phyloP scores from a whole-genome alignment of 768 basidiomycete genomes.

The Xerocomus spinulosus region DNA sequence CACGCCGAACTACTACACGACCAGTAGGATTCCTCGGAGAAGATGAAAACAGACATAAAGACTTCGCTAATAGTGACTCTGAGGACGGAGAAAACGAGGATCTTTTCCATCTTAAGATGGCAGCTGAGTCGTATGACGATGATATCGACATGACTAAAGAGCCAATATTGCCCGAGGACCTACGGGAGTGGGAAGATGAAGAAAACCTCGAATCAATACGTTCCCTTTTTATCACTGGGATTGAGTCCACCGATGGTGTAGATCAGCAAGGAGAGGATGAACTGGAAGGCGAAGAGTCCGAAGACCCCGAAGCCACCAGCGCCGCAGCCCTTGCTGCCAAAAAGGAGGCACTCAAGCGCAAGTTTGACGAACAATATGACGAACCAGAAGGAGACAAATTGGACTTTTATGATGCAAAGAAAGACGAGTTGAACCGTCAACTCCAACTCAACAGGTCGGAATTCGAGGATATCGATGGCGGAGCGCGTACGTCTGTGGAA shows the following conservation, averaged over 20 bases:
- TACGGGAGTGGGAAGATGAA: constrained; percentile 81
- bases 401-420: constrained; percentile 89
- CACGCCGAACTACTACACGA: constrained; percentile 38
- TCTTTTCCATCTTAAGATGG: constrained; percentile 62
- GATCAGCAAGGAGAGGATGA: constrained; percentile 40
- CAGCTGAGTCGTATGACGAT: constrained; percentile 38
- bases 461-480: constrained; percentile 73
- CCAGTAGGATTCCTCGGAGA: constrained; percentile 35
- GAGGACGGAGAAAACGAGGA: constrained; percentile 60
- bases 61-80: constrained; percentile 78
- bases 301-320: constrained; percentile 32
- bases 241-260: constrained; percentile 32
- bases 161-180: constrained; percentile 39
- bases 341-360: constrained; percentile 87
- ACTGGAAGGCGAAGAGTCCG: constrained; percentile 31
- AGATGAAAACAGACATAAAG: constrained; percentile 42
- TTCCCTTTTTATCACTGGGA: constrained; percentile 86
- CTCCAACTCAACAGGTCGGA: constrained; percentile 79
- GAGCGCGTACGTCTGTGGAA: constrained; percentile 79
- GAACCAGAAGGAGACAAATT: constrained; percentile 73
- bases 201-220: constrained; percentile 82
- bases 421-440: constrained; percentile 86
- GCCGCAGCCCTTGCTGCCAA: constrained; percentile 67
- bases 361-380: constrained; percentile 97
- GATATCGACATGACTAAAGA: constrained; percentile 70